Conservation (phyloP, 1,284 basidiomycete genomes). For the Pseudozyma sp. region DNA sequence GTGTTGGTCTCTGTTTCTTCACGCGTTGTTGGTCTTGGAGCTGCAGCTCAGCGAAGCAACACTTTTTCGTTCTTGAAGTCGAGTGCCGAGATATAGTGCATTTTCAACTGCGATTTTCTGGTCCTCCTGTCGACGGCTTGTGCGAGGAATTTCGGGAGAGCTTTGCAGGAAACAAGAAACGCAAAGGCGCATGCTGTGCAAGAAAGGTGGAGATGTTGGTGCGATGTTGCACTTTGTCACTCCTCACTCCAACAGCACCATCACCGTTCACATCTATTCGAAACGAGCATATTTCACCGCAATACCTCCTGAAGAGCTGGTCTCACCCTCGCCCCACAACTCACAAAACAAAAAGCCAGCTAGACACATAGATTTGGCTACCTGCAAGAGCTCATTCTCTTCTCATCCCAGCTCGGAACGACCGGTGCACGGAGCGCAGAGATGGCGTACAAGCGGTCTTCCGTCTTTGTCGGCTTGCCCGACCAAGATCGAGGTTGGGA, state of each 20-base stretch:
- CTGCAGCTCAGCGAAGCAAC: background rate
- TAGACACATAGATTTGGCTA: background rate
- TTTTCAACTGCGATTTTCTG: background rate
- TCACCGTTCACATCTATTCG: background rate
- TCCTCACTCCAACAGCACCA: background rate
- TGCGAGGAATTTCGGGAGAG: background rate
- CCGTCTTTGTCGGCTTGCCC: constrained; percentile 57
- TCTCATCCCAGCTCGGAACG: background rate
- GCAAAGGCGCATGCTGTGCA: background rate
- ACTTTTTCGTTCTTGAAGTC: background rate
- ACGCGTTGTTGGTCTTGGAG: background rate
- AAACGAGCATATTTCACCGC: background rate
- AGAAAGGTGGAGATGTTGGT: constrained; percentile 34
- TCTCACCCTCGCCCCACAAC: constrained; percentile 6
- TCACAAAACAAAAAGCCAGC: background rate
- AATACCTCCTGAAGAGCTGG: background rate
- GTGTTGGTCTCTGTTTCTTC: constrained; percentile 28
- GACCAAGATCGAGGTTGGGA: constrained; percentile 66
- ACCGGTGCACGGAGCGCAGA: constrained; percentile 6
- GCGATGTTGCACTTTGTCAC: background rate
- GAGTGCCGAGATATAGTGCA: background rate
- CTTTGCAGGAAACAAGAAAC: background rate
- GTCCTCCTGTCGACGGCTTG: background rate
- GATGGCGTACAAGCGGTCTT: constrained; percentile 63
- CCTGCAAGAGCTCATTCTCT: background rate